These are phyloP conservation scores for Glaciozyma martinii DNA, from an alignment of 768 basidiomycete genomes.

Conservation along the genomic window DNA sequence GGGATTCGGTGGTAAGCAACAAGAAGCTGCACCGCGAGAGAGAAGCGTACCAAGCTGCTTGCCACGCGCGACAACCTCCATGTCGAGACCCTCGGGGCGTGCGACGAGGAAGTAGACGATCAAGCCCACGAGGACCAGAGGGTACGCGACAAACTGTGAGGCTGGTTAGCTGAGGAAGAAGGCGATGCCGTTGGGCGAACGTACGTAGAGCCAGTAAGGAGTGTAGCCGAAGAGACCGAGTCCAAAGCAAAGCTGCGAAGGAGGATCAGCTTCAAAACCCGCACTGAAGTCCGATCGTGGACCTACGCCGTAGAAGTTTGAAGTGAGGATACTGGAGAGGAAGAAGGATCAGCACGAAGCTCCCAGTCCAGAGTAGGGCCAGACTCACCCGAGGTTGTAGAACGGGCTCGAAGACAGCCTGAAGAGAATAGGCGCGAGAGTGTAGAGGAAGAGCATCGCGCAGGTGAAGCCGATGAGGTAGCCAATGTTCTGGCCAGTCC, in stretches of 20 bases:
- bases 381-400: slow-evolving; percentile 30
- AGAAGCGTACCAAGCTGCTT: slow-evolving; percentile 3
- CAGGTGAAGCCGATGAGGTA: slow-evolving; percentile 30
- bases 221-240: slow-evolving; percentile 27
- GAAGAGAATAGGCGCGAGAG: slow-evolving; percentile 30
- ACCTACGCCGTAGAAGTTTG: slow-evolving; percentile 25
- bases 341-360: background rate
- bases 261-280: too few species aligned
- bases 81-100: slow-evolving; percentile 21
- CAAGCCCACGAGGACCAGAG: slow-evolving; percentile 32
- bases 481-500: slow-evolving; percentile 31
- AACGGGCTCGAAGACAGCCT: slow-evolving; percentile 26
- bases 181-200: background rate
- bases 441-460: slow-evolving; percentile 32
- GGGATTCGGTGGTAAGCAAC: too few species aligned
- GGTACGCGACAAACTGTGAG: slow-evolving; percentile 16
- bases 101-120: slow-evolving; percentile 31
- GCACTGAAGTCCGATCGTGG: too few species aligned
- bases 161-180: background rate
- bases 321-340: slow-evolving; percentile 23
- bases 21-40: too few species aligned
- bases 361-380: background rate
- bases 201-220: slow-evolving; percentile 35
- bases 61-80: slow-evolving; percentile 14
- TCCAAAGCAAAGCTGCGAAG: slow-evolving; percentile 23